Evolutionary conservation across 257 asterid genomes (phyloP).

Genomic region (Avicennia marina): DNA sequence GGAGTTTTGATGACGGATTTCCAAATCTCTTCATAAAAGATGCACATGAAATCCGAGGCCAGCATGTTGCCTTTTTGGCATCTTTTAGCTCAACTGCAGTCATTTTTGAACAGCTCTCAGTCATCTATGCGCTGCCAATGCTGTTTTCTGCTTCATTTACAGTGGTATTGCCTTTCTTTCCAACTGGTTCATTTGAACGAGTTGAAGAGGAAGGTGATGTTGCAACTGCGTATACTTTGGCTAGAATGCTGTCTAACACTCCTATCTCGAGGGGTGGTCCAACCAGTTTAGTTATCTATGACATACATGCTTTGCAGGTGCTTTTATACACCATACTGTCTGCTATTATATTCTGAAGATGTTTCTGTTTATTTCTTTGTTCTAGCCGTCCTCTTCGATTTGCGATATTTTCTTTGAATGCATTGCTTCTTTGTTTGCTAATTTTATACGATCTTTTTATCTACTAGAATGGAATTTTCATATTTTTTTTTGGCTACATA

Average conservation of each 20-base stretch:
- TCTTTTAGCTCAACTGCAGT: conserved; percentile 72
- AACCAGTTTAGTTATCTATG: conserved; percentile 64
- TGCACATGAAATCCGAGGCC: conserved; percentile 68
- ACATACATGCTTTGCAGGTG: conserved; percentile 72
- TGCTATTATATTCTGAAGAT: neutral
- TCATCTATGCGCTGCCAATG: conserved; percentile 76
- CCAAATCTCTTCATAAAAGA: conserved; percentile 69
- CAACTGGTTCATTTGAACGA: conserved; percentile 73
- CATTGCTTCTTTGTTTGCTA: neutral
- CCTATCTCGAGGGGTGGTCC: conserved; percentile 78
- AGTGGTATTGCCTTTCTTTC: conserved; percentile 63
- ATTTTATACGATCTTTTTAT: no score
- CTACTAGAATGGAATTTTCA: no score
- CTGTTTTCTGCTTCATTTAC: conserved; percentile 67
- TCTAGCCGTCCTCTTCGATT: neutral
- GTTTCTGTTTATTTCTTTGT: no score
- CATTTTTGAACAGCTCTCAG: conserved; percentile 74
- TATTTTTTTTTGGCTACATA: no score
- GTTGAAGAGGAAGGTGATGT: conserved; percentile 82
- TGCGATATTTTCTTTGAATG: no score
- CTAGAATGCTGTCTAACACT: conserved; percentile 62
- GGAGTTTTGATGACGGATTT: conserved; percentile 74
- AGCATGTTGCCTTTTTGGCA: conserved; percentile 68
- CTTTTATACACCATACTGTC: neutral
- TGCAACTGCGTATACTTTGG: conserved; percentile 75